A percentile compares a stretch with the other conserved stretches of the same genome.
phyloP scores from a whole-genome alignment of 805 yeast genomes.

The Candida insectalens region DNA sequence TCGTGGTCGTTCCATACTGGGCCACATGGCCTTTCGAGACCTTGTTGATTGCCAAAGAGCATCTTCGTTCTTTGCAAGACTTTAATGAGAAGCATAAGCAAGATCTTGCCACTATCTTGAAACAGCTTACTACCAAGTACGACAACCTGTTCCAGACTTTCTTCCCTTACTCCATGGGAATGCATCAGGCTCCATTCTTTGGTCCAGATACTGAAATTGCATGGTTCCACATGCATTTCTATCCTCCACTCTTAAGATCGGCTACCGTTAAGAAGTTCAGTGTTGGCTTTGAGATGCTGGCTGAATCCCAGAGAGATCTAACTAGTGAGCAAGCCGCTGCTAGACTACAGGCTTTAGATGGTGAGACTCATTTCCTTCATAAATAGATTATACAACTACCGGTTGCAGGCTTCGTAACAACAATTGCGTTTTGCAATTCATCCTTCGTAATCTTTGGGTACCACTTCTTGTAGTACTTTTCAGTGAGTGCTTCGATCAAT shows the following conservation, averaged over 20 bases:
- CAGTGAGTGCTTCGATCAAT: background rate
- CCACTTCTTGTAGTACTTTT: slow-evolving; percentile 1
- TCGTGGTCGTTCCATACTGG: slow-evolving; percentile 2
- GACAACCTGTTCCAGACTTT: slow-evolving; percentile 1
- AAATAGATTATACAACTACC: slow-evolving; percentile 1
- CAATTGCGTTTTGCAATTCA: background rate
- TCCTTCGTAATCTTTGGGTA: slow-evolving; percentile 1
- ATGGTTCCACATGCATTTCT: slow-evolving; percentile 2
- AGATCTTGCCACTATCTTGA: slow-evolving; percentile 1
- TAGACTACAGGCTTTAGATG: background rate
- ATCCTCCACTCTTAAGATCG: slow-evolving; percentile 1
- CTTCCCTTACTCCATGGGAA: slow-evolving; percentile 1
- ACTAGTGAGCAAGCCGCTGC: slow-evolving; percentile 2
- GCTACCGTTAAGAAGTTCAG: slow-evolving; percentile 3
- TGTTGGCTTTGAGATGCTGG: slow-evolving; percentile 2
- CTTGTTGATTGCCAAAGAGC: slow-evolving; percentile 1
- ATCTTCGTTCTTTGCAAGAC: slow-evolving; percentile 1
- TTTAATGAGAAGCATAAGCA: background rate
- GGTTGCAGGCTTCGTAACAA: slow-evolving; percentile 1
- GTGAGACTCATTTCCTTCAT: background rate
- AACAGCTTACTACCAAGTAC: slow-evolving; percentile 1
- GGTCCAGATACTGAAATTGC: slow-evolving; percentile 1
- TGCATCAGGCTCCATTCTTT: slow-evolving; percentile 2
- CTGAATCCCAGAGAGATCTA: slow-evolving; percentile 1
- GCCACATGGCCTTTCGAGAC: slow-evolving; percentile 2